Conservation (phyloP, 2,329 filamentous ascomycete genomes). For the Diaporthe sp. region DNA sequence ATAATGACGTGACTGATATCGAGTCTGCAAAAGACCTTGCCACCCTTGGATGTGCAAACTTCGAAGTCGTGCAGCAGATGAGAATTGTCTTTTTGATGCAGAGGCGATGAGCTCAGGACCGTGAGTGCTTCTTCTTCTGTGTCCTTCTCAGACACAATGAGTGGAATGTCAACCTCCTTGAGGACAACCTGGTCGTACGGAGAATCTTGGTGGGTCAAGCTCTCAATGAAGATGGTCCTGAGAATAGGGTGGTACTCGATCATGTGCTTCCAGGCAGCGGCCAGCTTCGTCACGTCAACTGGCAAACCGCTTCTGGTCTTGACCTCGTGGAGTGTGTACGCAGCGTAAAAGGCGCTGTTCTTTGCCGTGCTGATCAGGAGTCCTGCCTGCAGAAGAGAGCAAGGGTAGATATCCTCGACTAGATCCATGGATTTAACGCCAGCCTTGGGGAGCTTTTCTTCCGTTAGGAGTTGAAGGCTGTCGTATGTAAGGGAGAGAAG, state of each 20-base stretch:
- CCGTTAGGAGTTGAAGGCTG: slow-evolving; percentile 43
- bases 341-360: slow-evolving; percentile 45
- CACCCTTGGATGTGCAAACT: slow-evolving; percentile 1
- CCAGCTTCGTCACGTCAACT: slow-evolving; percentile 40
- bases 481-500: slow-evolving; percentile 50
- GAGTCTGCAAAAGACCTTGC: slow-evolving; percentile 43
- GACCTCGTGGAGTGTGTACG: slow-evolving; percentile 17
- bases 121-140: not conserved
- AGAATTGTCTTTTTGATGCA: slow-evolving; percentile 12
- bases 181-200: slow-evolving; percentile 52
- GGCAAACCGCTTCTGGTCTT: not conserved
- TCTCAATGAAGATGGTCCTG: slow-evolving; percentile 52
- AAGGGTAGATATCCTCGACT: slow-evolving; percentile 55
- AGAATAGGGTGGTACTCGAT: slow-evolving; percentile 49
- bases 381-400: slow-evolving; percentile 55
- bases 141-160: slow-evolving; percentile 17
- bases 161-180: slow-evolving; percentile 30
- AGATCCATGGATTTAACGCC: slow-evolving; percentile 39
- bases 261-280: slow-evolving; percentile 47
- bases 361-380: slow-evolving; percentile 53
- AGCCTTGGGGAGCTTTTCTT: slow-evolving; percentile 41
- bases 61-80: slow-evolving; percentile 15
- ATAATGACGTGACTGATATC: slow-evolving; percentile 54
- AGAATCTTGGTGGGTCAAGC: slow-evolving; percentile 43
- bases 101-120: not conserved